Evolutionary conservation across 176 grass and related monocot genomes (phyloP), one percentile per base, ranked within the genome.

Genomic region (Oryza rufipogon): DNA sequence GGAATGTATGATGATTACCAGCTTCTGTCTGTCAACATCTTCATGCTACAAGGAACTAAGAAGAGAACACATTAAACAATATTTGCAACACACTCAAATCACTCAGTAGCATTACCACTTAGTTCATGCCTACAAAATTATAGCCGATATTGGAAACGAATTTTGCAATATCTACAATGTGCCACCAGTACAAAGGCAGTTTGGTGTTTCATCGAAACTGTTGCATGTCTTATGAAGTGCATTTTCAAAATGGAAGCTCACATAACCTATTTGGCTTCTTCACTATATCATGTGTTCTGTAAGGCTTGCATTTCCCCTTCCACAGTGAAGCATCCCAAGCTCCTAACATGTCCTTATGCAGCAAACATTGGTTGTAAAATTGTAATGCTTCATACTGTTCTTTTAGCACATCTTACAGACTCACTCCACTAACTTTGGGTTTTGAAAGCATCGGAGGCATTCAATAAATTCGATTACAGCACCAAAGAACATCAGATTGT

Each of bases 21-120:
- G 6, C 22, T 71, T 39, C 38, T 39, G 38, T 28, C 28, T 73
- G 42, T 73, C 3, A 52, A 48, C 20, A 41, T 66, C 76, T 73
- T 86, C 84, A 66, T 13, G 41, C 84, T 66, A 78, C 70, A 48
- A 83, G 34, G 69, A 61, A 61, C 56, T 61, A n/a, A 61, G 56
- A 69, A 72, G 70, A 72, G n/a, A 23, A 45, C 39, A 72, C 20
- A 45, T 46, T 46, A 42, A 71, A 46, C 70, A 47, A 64, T 25
- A 64, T 39, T 47, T 17, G 19, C 25, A 16, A 76, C 63, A 38
- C 68, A 75, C 64, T 11, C 2, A 36, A 8, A 9, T 54, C n/a
- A 28, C 49, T 60, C 20, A 4, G 2, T 38, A 63, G 20, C 22
- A 11, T 56, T 61, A 58, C 10, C 16, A 22, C 32, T 64, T 34